phyloP scores from a whole-genome alignment of 2,329 filamentous ascomycete genomes.

The Colletotrichum incanum region DNA sequence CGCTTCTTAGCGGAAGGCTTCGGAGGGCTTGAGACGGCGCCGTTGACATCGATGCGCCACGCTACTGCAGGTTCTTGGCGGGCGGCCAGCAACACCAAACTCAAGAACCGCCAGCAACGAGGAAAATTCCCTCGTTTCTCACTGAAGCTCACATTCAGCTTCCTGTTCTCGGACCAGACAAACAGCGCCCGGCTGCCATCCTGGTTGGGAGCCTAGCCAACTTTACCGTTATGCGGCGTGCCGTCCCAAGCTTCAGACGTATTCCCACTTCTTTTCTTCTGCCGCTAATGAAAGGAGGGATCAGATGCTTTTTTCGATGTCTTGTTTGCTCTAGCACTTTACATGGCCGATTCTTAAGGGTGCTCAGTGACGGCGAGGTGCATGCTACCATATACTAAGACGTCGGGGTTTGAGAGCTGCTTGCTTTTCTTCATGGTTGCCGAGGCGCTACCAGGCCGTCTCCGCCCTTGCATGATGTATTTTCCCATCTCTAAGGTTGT shows the following conservation, averaged over 20 bases:
- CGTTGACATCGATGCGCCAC: slow-evolving; percentile 30
- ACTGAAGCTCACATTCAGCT: neutral
- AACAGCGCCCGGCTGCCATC: neutral
- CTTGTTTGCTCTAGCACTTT: neutral
- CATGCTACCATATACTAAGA: slow-evolving; percentile 17
- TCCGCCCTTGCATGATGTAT: slow-evolving; percentile 26
- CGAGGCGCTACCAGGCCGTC: slow-evolving; percentile 21
- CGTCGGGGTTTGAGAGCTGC: slow-evolving; percentile 17
- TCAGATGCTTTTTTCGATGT: slow-evolving; percentile 19
- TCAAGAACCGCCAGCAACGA: neutral
- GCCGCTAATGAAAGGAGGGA: neutral
- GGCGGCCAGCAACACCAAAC: neutral
- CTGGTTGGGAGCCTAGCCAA: slow-evolving; percentile 9
- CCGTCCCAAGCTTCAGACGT: slow-evolving; percentile 6
- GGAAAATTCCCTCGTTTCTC: neutral
- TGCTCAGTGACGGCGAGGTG: slow-evolving; percentile 21
- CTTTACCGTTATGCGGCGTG: neutral
- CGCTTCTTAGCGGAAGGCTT: slow-evolving; percentile 36
- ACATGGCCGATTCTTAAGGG: neutral
- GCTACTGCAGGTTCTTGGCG: slow-evolving; percentile 25
- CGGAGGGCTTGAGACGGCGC: slow-evolving; percentile 23
- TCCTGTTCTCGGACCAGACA: slow-evolving; percentile 7
- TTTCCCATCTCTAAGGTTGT: neutral
- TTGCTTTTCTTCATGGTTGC: slow-evolving; percentile 36
- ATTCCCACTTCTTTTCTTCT: neutral